Evolutionary conservation across 805 yeast genomes (phyloP).

Genomic region (Candida pini): DNA sequence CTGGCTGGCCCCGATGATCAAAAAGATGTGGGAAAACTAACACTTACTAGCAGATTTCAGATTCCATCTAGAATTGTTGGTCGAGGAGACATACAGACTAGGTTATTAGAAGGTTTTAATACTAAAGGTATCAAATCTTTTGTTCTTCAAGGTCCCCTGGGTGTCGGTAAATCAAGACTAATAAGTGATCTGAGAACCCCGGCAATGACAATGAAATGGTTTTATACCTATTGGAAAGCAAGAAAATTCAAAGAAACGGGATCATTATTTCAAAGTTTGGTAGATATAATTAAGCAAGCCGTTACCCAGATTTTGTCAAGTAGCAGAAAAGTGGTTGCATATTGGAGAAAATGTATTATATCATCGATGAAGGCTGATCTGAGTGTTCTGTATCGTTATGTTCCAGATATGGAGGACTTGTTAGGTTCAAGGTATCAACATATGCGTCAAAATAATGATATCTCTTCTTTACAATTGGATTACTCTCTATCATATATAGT

Average conservation of each 20-base stretch:
- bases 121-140: conserved; percentile 20
- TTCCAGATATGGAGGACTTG: conserved; percentile 40
- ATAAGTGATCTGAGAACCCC: conserved; percentile 33
- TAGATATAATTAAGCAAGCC: conserved; percentile 23
- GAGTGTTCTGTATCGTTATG: conserved; percentile 32
- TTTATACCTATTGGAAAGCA: conserved; percentile 27
- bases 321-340: conserved; percentile 28
- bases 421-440: conserved; percentile 37
- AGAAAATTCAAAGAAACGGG: conserved; percentile 22
- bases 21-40: background rate
- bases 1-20: conserved; percentile 8
- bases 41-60: background rate
- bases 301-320: conserved; percentile 37
- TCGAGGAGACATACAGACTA: conserved; percentile 19
- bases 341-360: conserved; percentile 37
- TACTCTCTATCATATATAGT: conserved; percentile 36
- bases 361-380: conserved; percentile 37
- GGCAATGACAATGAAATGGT: conserved; percentile 28
- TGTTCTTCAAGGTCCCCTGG: conserved; percentile 36
- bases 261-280: conserved; percentile 12
- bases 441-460: conserved; percentile 12
- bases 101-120: conserved; percentile 19
- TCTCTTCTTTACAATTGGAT: conserved; percentile 30
- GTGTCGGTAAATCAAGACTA: conserved; percentile 41
- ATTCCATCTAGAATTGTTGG: conserved; percentile 27